phyloP scores from a whole-genome alignment of 306 rosid species.

The Begonia fuchsioides region DNA sequence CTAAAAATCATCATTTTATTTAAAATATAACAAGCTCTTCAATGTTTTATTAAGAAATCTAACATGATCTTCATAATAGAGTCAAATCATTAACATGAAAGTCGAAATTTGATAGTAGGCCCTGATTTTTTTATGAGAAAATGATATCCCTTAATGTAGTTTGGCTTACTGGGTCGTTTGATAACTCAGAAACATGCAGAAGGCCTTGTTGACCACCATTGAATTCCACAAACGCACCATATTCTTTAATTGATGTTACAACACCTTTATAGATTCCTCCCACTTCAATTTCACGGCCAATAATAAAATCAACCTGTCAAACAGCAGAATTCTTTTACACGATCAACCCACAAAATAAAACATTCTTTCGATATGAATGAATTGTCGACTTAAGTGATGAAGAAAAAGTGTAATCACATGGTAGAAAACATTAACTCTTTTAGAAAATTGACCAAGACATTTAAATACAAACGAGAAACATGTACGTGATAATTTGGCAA shows the following conservation, averaged over 20 bases:
- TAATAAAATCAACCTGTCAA: conserved; percentile 61
- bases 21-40: too few relatives aligned
- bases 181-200: conserved; percentile 90
- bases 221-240: conserved; percentile 89
- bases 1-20: not conserved
- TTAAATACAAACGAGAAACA: too few relatives aligned
- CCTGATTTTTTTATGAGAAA: too few relatives aligned
- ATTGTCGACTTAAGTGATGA: not conserved
- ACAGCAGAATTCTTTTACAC: conserved; percentile 1
- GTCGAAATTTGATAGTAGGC: too few relatives aligned
- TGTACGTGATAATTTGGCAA: too few relatives aligned
- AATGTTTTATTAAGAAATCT: too few relatives aligned
- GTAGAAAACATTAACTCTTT: too few relatives aligned
- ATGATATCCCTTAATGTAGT: not conserved
- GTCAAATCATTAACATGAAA: too few relatives aligned
- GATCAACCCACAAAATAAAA: conserved; percentile 1
- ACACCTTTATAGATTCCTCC: conserved; percentile 79
- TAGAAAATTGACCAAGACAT: too few relatives aligned
- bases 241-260: conserved; percentile 60
- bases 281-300: conserved; percentile 85
- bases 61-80: too few relatives aligned
- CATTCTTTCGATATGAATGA: not conserved
- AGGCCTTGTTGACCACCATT: conserved; percentile 96
- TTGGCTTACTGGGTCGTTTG: conserved; percentile 61
- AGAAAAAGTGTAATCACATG: too few relatives aligned